Conservation (phyloP, 78 protist genomes). For the Anaeramoeba flamelloides region DNA sequence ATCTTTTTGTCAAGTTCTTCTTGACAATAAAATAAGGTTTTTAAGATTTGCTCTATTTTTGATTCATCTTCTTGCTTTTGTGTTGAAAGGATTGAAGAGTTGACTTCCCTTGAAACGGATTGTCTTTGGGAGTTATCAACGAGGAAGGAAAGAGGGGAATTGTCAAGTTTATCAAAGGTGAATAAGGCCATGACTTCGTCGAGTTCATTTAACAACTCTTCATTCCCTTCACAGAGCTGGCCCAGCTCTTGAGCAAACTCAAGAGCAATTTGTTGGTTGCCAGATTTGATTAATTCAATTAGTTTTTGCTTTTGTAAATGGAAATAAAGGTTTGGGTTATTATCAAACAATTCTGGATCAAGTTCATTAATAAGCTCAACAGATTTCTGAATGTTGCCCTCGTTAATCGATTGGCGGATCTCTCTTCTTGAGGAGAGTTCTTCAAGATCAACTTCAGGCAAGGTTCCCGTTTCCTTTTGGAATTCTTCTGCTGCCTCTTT, state of each 20-base stretch:
- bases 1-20: not conserved
- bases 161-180: not conserved
- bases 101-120: not conserved
- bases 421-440: not conserved
- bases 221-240: not conserved
- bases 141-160: not conserved
- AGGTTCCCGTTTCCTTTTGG: not conserved
- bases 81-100: not conserved
- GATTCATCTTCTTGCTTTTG: not conserved
- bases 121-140: not conserved
- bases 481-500: not conserved
- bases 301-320: not conserved
- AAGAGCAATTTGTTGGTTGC: not conserved
- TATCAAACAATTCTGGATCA: not conserved
- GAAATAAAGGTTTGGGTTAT: not conserved
- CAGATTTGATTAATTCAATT: not conserved
- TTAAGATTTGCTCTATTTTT: not conserved
- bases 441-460: not conserved
- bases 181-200: not conserved
- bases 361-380: not conserved
- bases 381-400: not conserved
- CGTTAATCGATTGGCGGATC: not conserved
- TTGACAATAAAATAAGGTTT: not conserved
- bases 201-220: not conserved
- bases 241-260: not conserved